These are phyloP conservation scores for Cercospora beticola DNA, from an alignment of 2,329 filamentous ascomycete species.

Conservation along the genomic window DNA sequence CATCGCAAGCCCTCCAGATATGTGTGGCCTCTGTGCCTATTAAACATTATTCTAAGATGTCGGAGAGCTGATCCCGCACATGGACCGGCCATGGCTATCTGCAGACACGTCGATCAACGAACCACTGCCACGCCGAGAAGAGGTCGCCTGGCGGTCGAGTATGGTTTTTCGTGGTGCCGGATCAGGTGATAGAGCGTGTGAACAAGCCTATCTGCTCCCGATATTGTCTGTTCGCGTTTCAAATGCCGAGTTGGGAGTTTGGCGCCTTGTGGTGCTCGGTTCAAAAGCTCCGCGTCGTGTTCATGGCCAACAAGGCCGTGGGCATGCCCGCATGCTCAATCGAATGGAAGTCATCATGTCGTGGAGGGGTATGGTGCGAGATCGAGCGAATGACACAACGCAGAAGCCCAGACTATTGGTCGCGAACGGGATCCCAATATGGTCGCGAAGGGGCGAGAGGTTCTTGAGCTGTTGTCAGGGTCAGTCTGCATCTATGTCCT, in stretches of 20 bases:
- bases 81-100: not conserved
- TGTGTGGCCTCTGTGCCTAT: not conserved
- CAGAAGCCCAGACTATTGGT: not conserved
- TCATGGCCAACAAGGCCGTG: not conserved
- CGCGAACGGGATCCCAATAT: conserved; percentile 22
- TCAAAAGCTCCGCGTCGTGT: not conserved
- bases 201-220: not conserved
- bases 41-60: not conserved
- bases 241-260: not conserved
- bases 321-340: not conserved
- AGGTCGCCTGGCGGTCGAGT: not conserved
- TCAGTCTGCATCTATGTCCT: not conserved
- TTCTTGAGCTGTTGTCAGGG: not conserved
- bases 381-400: not conserved
- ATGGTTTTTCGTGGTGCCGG: not conserved
- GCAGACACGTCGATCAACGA: not conserved
- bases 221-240: not conserved
- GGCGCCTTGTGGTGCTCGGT: not conserved
- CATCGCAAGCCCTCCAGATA: not conserved
- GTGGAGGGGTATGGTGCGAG: not conserved
- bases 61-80: not conserved
- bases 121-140: not conserved
- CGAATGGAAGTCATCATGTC: not conserved
- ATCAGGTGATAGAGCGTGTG: not conserved
- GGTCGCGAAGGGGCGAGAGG: conserved; percentile 2